Base-by-base conservation (phyloP, 192 early-diverging fungal genomes). In the Chytriomyces sp. region DNA sequence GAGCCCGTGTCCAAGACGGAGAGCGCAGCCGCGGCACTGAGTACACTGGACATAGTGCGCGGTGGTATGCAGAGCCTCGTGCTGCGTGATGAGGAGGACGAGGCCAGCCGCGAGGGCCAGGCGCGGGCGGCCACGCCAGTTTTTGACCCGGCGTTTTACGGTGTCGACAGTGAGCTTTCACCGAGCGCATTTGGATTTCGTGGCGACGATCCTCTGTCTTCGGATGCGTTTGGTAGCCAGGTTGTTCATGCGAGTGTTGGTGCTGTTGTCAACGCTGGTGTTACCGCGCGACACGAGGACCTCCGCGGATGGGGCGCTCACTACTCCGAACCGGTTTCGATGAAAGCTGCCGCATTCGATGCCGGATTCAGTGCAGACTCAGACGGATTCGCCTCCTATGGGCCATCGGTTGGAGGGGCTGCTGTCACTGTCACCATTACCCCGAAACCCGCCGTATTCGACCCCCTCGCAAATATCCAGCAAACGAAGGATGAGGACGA, bases 381-480 rank as follows among this genome's bases (percentile, higher is more conserved):
- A n/a, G n/a, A n/a, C n/a, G n/a, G n/a, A n/a, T n/a, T n/a, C n/a
- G n/a, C n/a, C n/a, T n/a, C n/a, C 17, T n/a, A 49, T 49, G 44
- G 17, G 22, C 44, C 44, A 49, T 22, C 22, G 44, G 14, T 49
- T 14, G 44, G 44, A 28, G 31, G 56, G 17, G 28, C 28, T 58
- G 14, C 31, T 32, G 17, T 28, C 1, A 55, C 52, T 14, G 31
- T 7, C 30, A 68, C 65, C 30, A 68, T 68, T 28, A 68, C 65
- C n/a, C 49, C 65, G 32, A 56, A 52, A 54, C 65, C 65, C 25
- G 65, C 34, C 34, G 49, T 34, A 7, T 68, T 55, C 32, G 65
- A 68, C 30, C 65, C 65, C 0, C 33, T 68, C 5, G 65, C 65
- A n/a, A 68, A 68, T 68, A n/a, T 68, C 32, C 26, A 34, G 14